Base-by-base conservation (phyloP, 768 basidiomycete genomes). In the Boletus huronensis region DNA sequence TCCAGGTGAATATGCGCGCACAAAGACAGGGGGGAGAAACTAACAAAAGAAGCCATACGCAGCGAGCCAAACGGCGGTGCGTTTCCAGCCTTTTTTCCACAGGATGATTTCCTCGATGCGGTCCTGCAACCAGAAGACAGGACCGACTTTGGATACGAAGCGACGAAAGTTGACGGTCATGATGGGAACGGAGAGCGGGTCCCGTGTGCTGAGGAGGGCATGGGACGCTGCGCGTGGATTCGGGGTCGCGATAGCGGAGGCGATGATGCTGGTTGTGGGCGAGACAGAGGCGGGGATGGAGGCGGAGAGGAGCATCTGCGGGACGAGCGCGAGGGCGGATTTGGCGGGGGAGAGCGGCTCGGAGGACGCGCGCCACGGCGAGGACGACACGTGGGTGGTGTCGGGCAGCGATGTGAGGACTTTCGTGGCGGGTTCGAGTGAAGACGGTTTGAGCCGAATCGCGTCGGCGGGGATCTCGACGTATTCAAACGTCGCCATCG, bases 101-200 rank as follows among this genome's bases (percentile, higher is more conserved):
- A 47, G 16, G 46, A 47, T 10, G 11, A 93, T 77, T 71, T 95
- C 93, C 68, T 96, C 93, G 14, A 90, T 64, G 1, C 93, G 73
- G 65, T 97, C 93, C 71, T 91, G 90, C 19, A 95, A 58, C 93
- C 93, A 96, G 63, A 95, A 96, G 7, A 93, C 72, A 0, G 89
- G 87, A 0, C 90, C 90, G 4, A 83, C 76, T 60, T 79, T 84
- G 6, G 83, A 79, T 4, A 94, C 80, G 55, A 96, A 47, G 21
- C 46, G 46, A 17, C 46, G 46, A 16, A 47, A 47, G 46, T 34
- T 47, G 26, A 38, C 42, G 2, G 88, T 85, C 58, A 85, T 87
- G 26, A 85, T 83, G 0, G 84, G 88, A 4, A 96, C 73, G 1
- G 89, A 90, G 5, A 96, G 77, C 0, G 89, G 82, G 61, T 88